Evolutionary conservation across 352 stramenopile species (phyloP).

Genomic region (Phytopythium aichiense): DNA sequence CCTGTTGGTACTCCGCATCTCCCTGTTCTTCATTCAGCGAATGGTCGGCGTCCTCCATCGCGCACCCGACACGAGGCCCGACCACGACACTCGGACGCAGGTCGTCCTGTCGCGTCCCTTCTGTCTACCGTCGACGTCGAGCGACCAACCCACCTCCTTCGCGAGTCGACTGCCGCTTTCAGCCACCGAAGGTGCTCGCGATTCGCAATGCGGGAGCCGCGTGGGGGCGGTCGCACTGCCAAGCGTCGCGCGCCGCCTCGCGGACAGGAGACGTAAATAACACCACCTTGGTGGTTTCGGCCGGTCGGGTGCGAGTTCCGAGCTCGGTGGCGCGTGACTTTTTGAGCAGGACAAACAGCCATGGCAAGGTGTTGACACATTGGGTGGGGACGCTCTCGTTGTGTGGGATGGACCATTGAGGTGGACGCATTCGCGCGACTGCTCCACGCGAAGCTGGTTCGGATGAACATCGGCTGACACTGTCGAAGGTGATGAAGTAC

Average conservation of each 20-base stretch:
- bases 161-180: background rate
- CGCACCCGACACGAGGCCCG: background rate
- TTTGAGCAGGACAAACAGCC: background rate
- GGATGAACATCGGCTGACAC: too few species aligned
- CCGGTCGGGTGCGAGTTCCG: too few species aligned
- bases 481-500: too few species aligned
- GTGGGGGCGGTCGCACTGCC: background rate
- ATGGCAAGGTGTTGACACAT: background rate
- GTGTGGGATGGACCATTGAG: too few species aligned
- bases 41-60: background rate
- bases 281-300: background rate
- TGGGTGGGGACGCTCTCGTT: too few species aligned
- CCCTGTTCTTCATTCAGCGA: background rate
- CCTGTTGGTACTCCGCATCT: background rate
- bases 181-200: background rate
- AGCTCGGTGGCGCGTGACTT: background rate
- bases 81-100: background rate
- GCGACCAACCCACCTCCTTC: background rate
- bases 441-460: too few species aligned
- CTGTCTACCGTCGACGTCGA: background rate
- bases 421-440: too few species aligned
- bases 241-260: constrained; percentile 1
- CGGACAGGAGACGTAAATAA: background rate
- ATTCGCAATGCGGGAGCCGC: background rate
- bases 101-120: background rate